Conservation (phyloP, 148 eudicot genomes). For the Nepenthes gracilis region DNA sequence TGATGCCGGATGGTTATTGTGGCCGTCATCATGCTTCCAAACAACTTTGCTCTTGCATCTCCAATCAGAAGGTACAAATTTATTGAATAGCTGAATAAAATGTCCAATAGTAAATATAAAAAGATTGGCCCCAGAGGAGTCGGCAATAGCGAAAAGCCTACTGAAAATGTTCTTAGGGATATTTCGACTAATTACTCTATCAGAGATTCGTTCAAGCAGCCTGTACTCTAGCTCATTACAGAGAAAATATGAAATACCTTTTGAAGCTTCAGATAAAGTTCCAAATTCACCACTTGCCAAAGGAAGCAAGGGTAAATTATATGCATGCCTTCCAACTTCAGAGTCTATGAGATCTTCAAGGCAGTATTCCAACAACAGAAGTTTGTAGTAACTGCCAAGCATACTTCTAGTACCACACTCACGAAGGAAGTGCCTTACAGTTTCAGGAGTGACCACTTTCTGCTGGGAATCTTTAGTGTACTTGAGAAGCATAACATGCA, state of each 20-base stretch:
- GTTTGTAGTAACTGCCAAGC: slow-evolving; percentile 42
- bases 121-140: slow-evolving; percentile 63
- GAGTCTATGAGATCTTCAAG: slow-evolving; percentile 84
- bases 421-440: slow-evolving; percentile 62
- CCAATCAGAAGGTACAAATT: slow-evolving; percentile 81
- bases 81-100: slow-evolving; percentile 49
- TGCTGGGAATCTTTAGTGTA: slow-evolving; percentile 26
- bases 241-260: slow-evolving; percentile 54
- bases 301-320: slow-evolving; percentile 70
- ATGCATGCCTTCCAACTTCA: slow-evolving; percentile 53
- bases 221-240: slow-evolving; percentile 66
- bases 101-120: slow-evolving; percentile 41
- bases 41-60: slow-evolving; percentile 50
- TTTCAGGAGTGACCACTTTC: slow-evolving; percentile 85
- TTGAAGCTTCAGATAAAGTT: slow-evolving; percentile 39
- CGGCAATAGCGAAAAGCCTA: slow-evolving; percentile 62
- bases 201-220: slow-evolving; percentile 60
- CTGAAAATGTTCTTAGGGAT: slow-evolving; percentile 40
- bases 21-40: slow-evolving; percentile 47
- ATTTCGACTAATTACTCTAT: slow-evolving; percentile 53
- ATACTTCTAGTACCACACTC: slow-evolving; percentile 23
- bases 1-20: slow-evolving; percentile 44
- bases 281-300: slow-evolving; percentile 87
- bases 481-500: slow-evolving; percentile 67
- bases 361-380: slow-evolving; percentile 87